Evolutionary conservation across 1,284 basidiomycete genomes (phyloP), one percentile per base, ranked within the genome.

Genomic region (Boletellus deceptivus): DNA sequence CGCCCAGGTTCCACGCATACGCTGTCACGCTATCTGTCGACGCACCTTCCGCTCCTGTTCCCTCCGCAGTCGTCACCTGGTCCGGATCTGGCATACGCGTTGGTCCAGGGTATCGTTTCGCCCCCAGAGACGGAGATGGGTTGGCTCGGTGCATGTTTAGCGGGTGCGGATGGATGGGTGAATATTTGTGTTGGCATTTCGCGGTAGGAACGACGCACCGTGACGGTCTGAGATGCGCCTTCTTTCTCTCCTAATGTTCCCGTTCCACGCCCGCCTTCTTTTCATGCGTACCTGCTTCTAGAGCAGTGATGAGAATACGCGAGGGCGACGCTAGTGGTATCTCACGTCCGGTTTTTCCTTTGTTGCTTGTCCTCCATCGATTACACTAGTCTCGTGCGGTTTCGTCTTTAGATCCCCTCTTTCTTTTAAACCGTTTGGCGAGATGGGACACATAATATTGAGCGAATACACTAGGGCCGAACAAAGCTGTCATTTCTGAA

Each of bases 91-190:
- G 86, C 80, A 24, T 86, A 83, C 62, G 80, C 90, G 0, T 69
- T 98, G 43, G 76, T 95, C 16, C 94, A 98, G 66, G 96, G 96
- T 4, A 84, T 98, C n/a, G 70, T 82, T 3, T 73, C 90, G 3
- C 96, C 96, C 0, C 74, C 84, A 16, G 94, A 97, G 40, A 78
- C 92, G 2, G 94, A 98, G 63, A 78, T 98, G 64, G 92, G 88
- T 2, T 98, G 95, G 95, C 70, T 98, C 13, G 91, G 92, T 13
- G 86, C 91, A 11, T 93, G 91, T 59, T 75, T 98, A 69, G 82
- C 86, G 13, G 93, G 93, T 10, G 91, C 93, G 6, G 96, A 98
- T 65, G 96, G 96, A 7, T 98, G 95, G 95, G 77, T 97, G 24
- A 87, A 89, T 60, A 77, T 96, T 46, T 93, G 91, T 59, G 75